A percentile compares a stretch with the other conserved stretches of the same genome.
Evolutionary conservation across 768 basidiomycete genomes (phyloP).

Genomic region (Phylloporus sp.): DNA sequence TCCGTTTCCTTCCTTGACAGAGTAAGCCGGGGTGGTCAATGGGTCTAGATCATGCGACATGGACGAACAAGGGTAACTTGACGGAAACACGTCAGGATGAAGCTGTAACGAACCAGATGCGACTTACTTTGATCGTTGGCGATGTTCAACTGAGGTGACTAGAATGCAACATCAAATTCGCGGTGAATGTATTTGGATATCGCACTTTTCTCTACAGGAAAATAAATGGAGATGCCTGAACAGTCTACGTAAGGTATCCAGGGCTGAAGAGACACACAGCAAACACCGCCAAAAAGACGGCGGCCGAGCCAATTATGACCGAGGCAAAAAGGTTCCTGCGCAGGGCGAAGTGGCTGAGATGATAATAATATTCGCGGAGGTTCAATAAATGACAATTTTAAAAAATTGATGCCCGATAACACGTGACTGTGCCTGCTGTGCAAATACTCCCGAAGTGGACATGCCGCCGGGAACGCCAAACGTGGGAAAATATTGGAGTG

Average conservation of each 20-base stretch:
- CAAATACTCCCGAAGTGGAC: slow-evolving; percentile 21
- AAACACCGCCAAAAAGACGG: slow-evolving; percentile 1
- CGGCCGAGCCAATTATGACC: slow-evolving; percentile 5
- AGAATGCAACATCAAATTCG: background rate
- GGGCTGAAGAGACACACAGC: background rate
- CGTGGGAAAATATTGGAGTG: slow-evolving; percentile 34
- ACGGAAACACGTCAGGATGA: slow-evolving; percentile 5
- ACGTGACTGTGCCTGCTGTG: slow-evolving; percentile 33
- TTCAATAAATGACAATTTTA: slow-evolving; percentile 10
- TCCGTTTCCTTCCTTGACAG: slow-evolving; percentile 45
- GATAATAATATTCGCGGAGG: slow-evolving; percentile 22
- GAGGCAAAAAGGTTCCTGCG: background rate
- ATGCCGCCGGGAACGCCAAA: slow-evolving; percentile 34
- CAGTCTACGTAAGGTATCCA: background rate
- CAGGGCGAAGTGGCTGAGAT: background rate
- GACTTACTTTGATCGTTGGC: background rate
- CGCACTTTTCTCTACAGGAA: background rate
- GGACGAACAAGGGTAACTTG: background rate
- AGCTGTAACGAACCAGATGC: background rate
- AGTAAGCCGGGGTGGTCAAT: slow-evolving; percentile 25
- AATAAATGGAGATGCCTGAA: background rate
- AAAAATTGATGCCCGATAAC: slow-evolving; percentile 19
- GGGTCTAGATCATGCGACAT: slow-evolving; percentile 29
- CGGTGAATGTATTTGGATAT: background rate
- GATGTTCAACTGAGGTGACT: background rate